phyloP scores from a whole-genome alignment of 2,329 filamentous ascomycete genomes.

The Microascus cirrosus region DNA sequence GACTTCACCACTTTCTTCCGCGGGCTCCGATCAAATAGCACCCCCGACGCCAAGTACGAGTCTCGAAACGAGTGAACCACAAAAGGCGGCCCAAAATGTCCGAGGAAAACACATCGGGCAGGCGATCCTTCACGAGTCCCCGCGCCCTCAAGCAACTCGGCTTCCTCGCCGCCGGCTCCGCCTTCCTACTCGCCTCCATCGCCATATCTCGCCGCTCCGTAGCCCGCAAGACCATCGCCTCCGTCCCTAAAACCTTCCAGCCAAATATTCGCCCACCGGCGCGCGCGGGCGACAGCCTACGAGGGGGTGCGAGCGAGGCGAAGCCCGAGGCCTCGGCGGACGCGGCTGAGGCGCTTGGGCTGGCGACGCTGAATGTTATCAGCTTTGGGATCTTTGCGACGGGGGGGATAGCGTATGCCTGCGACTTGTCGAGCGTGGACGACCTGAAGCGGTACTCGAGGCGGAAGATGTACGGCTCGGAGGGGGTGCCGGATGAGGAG shows the following conservation, averaged over 20 bases:
- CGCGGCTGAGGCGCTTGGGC: constrained; percentile 69
- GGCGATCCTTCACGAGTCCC: constrained; percentile 21
- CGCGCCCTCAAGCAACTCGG: constrained; percentile 52
- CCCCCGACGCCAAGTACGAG: too few species aligned
- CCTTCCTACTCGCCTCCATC: constrained; percentile 64
- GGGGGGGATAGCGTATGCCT: constrained; percentile 64
- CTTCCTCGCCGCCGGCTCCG: constrained; percentile 63
- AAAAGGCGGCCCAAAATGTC: constrained; percentile 7
- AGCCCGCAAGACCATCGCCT: constrained; percentile 45
- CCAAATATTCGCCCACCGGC: constrained; percentile 31
- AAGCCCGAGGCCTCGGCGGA: constrained; percentile 55
- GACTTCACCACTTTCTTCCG: too few species aligned
- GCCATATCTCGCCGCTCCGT: constrained; percentile 63
- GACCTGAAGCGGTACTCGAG: constrained; percentile 49
- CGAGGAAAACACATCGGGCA: constrained; percentile 1
- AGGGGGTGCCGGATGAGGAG: constrained; percentile 24
- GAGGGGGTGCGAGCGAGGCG: constrained; percentile 16
- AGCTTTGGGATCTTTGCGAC: constrained; percentile 63
- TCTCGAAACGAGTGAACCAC: not conserved
- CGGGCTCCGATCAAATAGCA: too few species aligned
- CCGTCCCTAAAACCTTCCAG: constrained; percentile 62
- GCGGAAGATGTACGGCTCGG: constrained; percentile 21
- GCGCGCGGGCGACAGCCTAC: constrained; percentile 14
- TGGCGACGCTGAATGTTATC: constrained; percentile 78
- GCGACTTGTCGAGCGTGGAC: constrained; percentile 61